phyloP scores from a whole-genome alignment of 2,329 filamentous ascomycete genomes.

The Arthroderma sp. region DNA sequence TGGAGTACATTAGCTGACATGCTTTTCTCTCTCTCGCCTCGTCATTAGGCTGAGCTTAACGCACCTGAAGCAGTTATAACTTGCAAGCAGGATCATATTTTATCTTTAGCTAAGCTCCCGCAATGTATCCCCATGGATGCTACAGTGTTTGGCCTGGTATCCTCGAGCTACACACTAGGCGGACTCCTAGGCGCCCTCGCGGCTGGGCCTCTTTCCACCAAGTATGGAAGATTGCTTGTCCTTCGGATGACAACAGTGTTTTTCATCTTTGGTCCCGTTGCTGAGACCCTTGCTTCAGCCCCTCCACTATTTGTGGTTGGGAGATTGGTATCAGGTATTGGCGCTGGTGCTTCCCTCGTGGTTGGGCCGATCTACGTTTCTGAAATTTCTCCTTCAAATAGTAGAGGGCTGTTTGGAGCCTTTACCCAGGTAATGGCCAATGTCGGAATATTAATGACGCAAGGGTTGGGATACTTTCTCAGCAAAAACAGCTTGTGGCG shows the following conservation, averaged over 20 bases:
- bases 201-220: conserved; percentile 66
- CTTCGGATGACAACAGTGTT: conserved; percentile 68
- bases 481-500: conserved; percentile 73
- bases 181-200: conserved; percentile 72
- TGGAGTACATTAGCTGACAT: neutral
- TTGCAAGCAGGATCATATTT: conserved; percentile 54
- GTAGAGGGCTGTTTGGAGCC: conserved; percentile 64
- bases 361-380: conserved; percentile 92
- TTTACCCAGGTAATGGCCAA: conserved; percentile 92
- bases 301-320: conserved; percentile 60
- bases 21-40: no score
- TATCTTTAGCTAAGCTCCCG: conserved; percentile 28
- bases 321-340: conserved; percentile 67
- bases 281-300: conserved; percentile 60
- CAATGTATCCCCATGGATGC: conserved; percentile 84
- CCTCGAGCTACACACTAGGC: conserved; percentile 82
- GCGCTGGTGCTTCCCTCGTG: conserved; percentile 79
- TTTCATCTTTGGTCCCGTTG: conserved; percentile 61
- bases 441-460: conserved; percentile 71
- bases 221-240: conserved; percentile 59
- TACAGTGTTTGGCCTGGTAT: conserved; percentile 70
- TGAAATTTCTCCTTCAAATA: conserved; percentile 65
- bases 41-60: conserved; percentile 71
- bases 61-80: conserved; percentile 88
- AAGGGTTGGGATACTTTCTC: conserved; percentile 75